Base-by-base conservation (phyloP, 306 rosid genomes). In the Vigna mungo region DNA sequence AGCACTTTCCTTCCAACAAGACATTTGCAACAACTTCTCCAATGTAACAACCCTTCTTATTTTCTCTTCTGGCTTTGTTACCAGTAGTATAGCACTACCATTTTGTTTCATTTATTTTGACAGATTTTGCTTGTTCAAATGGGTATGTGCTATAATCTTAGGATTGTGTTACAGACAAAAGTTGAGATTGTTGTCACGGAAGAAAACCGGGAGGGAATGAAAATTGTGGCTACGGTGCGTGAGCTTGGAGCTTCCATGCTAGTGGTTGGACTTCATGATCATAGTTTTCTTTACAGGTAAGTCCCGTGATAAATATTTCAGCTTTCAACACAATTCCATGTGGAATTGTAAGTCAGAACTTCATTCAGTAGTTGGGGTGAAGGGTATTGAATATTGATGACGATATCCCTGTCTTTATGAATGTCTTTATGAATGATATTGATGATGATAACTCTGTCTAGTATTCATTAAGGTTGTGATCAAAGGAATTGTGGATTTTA, bases 211-310 rank as follows among this genome's bases (percentile, higher is more conserved):
- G 96, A 95, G 48, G 99, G 97, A 51, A 74, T 44, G 68, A 90
- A 89, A 69, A 88, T 92, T 68, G 86, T 89, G 23, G 78, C 91
- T 52, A 73, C 75, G 9, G 97, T 95, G 2, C 63, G 84, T 53
- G 87, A 92, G 71, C 88, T 90, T 78, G 96, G 91, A 39, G 96
- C 96, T 80, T 92, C 97, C 0, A 72, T 78, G 74, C 90, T 95
- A 62, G 97, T 95, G 44, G 80, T 88, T 65, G 99, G 99, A 55
- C 97, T 95, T 81, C 99, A 92, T 83, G 89, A 86, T 81, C 92
- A 83, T 63, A 92, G 99, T 85, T 95, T 95, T 85, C 96, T 95
- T 54, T 92, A 92, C 93, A 89, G 76, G 96, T 91, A 88, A 84
- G 91, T 83, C 65, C 70, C 56, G 55, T 70, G 3, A 34, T 62